A percentile compares a stretch with the other conserved stretches of the same genome.
These are phyloP conservation scores for Pseudisothecium myosuroides DNA, from an alignment of 225 moss, liverwort and hornwort genomes.

Conservation along the genomic window DNA sequence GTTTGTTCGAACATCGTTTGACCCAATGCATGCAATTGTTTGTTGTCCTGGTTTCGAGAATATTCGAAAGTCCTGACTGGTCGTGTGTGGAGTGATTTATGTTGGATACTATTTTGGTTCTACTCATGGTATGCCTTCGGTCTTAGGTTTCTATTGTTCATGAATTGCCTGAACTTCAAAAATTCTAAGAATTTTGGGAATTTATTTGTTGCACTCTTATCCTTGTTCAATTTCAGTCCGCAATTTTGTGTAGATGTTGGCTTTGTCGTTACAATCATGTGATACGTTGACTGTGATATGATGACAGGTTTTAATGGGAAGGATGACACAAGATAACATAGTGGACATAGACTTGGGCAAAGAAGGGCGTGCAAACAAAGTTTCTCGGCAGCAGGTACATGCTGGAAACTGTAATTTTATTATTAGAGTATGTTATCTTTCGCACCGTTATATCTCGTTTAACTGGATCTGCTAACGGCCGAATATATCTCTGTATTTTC, in stretches of 20 bases:
- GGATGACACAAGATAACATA: conserved; percentile 79
- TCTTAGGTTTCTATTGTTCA: neutral
- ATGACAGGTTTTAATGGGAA: conserved; percentile 78
- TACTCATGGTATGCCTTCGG: neutral
- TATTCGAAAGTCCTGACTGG: neutral
- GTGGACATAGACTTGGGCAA: conserved; percentile 91
- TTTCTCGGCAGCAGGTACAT: conserved; percentile 91
- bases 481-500: neutral
- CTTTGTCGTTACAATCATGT: neutral
- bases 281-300: neutral
- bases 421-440: neutral
- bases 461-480: neutral
- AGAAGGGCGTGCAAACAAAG: conserved; percentile 99
- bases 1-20: conserved; percentile 5
- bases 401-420: neutral
- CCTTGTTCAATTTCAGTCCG: neutral
- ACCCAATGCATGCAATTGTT: neutral
- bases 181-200: neutral
- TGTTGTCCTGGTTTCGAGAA: neutral
- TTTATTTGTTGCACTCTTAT: neutral
- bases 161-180: neutral
- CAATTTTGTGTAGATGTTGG: neutral
- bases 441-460: neutral
- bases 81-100: neutral
- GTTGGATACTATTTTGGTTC: neutral